Conservation (phyloP, 257 asterid species). For the Gentiana dahurica region DNA sequence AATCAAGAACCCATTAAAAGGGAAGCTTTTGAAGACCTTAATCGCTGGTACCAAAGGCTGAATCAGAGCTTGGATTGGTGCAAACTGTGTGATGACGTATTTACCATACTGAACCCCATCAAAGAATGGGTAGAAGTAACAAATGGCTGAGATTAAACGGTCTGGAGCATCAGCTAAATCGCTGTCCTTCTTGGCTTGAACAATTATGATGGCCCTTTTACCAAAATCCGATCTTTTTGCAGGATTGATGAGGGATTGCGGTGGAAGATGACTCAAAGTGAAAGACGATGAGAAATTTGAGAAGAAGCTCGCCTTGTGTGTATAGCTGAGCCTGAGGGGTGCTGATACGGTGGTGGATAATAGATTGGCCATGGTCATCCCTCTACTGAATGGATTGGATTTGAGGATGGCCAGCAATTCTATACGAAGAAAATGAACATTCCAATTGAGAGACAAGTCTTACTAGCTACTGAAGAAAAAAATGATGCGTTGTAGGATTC, state of each 20-base stretch:
- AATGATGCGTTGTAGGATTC: background rate
- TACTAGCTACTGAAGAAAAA: background rate
- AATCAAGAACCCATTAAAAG: conserved; percentile 69
- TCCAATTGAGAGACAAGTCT: background rate
- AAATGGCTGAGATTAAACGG: conserved; percentile 77
- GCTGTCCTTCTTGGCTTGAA: conserved; percentile 56
- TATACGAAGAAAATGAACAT: too few species aligned
- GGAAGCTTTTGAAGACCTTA: conserved; percentile 77
- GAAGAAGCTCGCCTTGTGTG: conserved; percentile 4
- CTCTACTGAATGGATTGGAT: conserved; percentile 1
- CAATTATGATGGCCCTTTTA: conserved; percentile 17
- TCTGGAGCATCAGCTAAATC: conserved; percentile 66
- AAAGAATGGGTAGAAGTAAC: conserved; percentile 92
- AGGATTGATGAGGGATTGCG: conserved; percentile 10
- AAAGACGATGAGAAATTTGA: conserved; percentile 8
- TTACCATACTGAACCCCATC: conserved; percentile 94
- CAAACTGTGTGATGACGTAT: conserved; percentile 64
- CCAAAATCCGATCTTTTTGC: conserved; percentile 12
- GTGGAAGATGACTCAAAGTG: conserved; percentile 10
- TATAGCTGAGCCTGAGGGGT: conserved; percentile 1
- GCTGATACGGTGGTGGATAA: conserved; percentile 19
- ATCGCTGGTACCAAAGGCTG: conserved; percentile 87
- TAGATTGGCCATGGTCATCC: conserved; percentile 48
- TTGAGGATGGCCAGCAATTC: conserved; percentile 7
- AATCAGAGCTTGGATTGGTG: conserved; percentile 56